Percentiles rank a stretch among this genome's conserved stretches.
These are phyloP conservation scores for Phlebopus sp. DNA, from an alignment of 1,284 basidiomycete species.

Conservation along the genomic window DNA sequence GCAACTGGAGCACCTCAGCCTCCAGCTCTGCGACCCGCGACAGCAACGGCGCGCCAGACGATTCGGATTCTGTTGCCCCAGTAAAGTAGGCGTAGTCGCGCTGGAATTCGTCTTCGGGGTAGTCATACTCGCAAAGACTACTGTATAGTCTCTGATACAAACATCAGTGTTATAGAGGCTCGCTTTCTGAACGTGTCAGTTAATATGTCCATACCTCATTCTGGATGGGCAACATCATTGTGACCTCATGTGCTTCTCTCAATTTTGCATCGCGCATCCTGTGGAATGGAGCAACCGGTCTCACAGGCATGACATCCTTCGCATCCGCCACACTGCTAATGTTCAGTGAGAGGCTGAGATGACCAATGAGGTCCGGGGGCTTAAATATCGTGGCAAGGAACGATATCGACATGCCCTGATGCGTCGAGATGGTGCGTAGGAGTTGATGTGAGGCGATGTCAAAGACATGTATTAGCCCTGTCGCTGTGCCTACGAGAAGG, in stretches of 20 bases:
- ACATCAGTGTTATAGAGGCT: background rate
- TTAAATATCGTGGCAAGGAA: slow-evolving; percentile 74
- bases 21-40: slow-evolving; percentile 68
- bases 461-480: slow-evolving; percentile 79
- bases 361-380: slow-evolving; percentile 80
- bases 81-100: slow-evolving; percentile 62
- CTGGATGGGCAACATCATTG: slow-evolving; percentile 53
- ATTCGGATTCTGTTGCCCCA: slow-evolving; percentile 36
- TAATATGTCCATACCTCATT: slow-evolving; percentile 34
- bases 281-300: slow-evolving; percentile 66
- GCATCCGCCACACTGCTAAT: slow-evolving; percentile 43
- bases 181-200: background rate
- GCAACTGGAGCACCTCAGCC: slow-evolving; percentile 62
- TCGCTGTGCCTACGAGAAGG: slow-evolving; percentile 71
- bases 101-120: slow-evolving; percentile 52
- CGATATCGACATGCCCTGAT: slow-evolving; percentile 73
- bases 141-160: slow-evolving; percentile 16
- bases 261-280: slow-evolving; percentile 64
- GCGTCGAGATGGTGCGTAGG: slow-evolving; percentile 73
- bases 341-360: slow-evolving; percentile 57
- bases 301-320: slow-evolving; percentile 62
- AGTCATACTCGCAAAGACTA: slow-evolving; percentile 32
- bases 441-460: slow-evolving; percentile 90
- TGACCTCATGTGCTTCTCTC: slow-evolving; percentile 66
- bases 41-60: slow-evolving; percentile 42